These are phyloP conservation scores for Penicillium expansum DNA, from an alignment of 2,329 filamentous ascomycete genomes.

Conservation along the genomic window DNA sequence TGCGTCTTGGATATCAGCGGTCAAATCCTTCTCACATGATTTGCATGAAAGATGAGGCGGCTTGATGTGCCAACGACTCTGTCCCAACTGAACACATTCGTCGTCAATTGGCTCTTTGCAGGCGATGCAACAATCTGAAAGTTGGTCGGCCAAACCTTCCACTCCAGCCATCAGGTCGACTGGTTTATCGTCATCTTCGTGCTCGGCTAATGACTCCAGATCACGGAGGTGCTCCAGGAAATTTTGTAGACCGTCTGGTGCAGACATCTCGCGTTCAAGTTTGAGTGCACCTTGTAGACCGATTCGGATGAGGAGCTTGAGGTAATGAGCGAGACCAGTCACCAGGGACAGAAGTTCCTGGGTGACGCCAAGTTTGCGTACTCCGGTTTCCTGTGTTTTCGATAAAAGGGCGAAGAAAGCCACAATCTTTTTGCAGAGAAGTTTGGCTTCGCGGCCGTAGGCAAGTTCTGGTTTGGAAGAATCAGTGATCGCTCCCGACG, in stretches of 20 bases:
- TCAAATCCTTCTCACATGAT: constrained; percentile 72
- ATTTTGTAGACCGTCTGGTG: constrained; percentile 69
- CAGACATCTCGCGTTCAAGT: constrained; percentile 78
- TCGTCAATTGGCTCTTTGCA: constrained; percentile 92
- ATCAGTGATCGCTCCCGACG: constrained; percentile 23
- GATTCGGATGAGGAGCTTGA: constrained; percentile 95
- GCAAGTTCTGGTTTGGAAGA: constrained; percentile 63
- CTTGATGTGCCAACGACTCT: constrained; percentile 77
- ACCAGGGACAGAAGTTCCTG: constrained; percentile 97
- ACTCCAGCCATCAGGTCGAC: constrained; percentile 65
- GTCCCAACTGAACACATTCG: constrained; percentile 74
- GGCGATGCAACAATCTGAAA: constrained; percentile 77
- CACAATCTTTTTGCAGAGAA: constrained; percentile 99
- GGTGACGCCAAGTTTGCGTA: constrained; percentile 88
- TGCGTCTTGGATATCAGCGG: constrained; percentile 65
- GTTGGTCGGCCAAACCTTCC: constrained; percentile 65
- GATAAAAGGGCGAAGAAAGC: constrained; percentile 94
- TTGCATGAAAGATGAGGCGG: constrained; percentile 65
- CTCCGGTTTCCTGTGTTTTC: constrained; percentile 88
- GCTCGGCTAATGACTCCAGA: constrained; percentile 70
- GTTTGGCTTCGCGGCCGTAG: constrained; percentile 92
- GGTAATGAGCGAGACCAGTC: constrained; percentile 91
- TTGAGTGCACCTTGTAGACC: constrained; percentile 91
- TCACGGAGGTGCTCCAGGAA: constrained; percentile 83
- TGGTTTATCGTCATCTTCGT: constrained; percentile 59